Conservation (phyloP, 257 asterid species). For the Hygrophila difformis region DNA sequence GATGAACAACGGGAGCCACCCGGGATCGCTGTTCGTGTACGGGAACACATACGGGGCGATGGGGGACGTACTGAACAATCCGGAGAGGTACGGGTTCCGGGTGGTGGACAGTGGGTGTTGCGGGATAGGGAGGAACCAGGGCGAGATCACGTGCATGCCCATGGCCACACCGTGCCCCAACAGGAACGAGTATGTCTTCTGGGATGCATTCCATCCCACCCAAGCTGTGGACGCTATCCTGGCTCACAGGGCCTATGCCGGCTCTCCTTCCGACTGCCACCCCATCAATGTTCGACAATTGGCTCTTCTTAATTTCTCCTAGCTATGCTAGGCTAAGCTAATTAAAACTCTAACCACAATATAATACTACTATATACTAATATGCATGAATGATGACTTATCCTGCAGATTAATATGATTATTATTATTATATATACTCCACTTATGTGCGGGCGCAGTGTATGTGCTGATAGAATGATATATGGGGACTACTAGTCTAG, state of each 20-base stretch:
- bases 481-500: no score
- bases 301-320: conserved; percentile 43
- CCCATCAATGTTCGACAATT: conserved; percentile 73
- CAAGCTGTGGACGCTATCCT: conserved; percentile 54
- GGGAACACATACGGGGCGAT: conserved; percentile 52
- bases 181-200: conserved; percentile 54
- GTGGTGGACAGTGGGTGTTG: conserved; percentile 71
- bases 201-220: conserved; percentile 94
- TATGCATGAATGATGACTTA: no score
- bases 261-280: conserved; percentile 46
- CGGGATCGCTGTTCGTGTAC: conserved; percentile 62
- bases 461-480: no score
- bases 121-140: conserved; percentile 73
- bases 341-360: no score
- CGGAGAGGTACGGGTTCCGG: conserved; percentile 39
- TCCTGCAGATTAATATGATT: no score
- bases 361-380: no score
- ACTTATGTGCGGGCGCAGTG: no score
- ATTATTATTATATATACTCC: no score
- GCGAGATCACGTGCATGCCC: conserved; percentile 68
- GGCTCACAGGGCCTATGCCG: conserved; percentile 64
- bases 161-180: conserved; percentile 45
- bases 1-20: conserved; percentile 65
- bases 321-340: no score
- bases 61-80: conserved; percentile 65